These are phyloP conservation scores for Sutorius australiensis DNA, from an alignment of 768 basidiomycete genomes.

Conservation along the genomic window DNA sequence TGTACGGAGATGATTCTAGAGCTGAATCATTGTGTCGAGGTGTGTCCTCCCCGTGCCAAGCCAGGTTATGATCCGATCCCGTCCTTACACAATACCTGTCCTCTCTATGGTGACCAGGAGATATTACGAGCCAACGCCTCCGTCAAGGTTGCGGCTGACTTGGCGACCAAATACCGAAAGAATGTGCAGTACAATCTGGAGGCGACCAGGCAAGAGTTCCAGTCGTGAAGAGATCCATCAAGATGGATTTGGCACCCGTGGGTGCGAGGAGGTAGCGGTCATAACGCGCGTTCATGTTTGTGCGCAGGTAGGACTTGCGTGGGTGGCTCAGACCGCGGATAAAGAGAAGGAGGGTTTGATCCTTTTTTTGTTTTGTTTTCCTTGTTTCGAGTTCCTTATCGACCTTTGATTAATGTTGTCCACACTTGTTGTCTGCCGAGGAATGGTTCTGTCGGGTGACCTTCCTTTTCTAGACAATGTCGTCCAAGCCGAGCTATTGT, in stretches of 20 bases:
- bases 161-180: conserved; percentile 83
- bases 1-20: conserved; percentile 89
- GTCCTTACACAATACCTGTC: neutral
- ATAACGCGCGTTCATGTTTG: neutral
- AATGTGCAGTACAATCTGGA: conserved; percentile 93
- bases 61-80: neutral
- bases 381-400: neutral
- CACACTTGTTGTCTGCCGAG: neutral
- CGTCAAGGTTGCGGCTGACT: conserved; percentile 76
- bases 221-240: conserved; percentile 1
- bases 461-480: conserved; percentile 30
- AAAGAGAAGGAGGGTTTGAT: neutral
- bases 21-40: conserved; percentile 84
- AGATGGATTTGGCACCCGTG: neutral
- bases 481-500: conserved; percentile 9
- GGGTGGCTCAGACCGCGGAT: neutral
- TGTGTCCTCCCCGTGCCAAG: conserved; percentile 30
- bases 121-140: conserved; percentile 74
- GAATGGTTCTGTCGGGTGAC: neutral
- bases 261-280: neutral
- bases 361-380: neutral
- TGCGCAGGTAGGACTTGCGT: neutral
- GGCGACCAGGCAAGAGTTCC: conserved; percentile 47
- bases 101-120: conserved; percentile 45
- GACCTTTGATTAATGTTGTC: neutral